These are phyloP conservation scores for Aspergillus sergii DNA, from an alignment of 2,329 filamentous ascomycete species.

Conservation along the genomic window DNA sequence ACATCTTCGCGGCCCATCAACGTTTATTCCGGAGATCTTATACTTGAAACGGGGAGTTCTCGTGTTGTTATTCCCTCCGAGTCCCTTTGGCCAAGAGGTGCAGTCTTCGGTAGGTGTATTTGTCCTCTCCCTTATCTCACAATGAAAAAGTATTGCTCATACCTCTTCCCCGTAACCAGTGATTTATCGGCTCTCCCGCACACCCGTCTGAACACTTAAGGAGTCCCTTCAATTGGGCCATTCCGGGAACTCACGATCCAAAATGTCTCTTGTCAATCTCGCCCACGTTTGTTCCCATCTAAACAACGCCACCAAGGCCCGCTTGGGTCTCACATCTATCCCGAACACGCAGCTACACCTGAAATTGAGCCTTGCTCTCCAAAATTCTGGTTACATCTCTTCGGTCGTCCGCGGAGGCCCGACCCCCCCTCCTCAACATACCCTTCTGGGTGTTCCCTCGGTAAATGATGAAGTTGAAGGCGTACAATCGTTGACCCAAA, in stretches of 20 bases:
- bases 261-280: constrained; percentile 74
- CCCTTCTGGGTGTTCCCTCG: constrained; percentile 55
- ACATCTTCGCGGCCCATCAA: not conserved
- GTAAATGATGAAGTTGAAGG: constrained; percentile 40
- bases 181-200: constrained; percentile 1
- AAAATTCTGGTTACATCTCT: constrained; percentile 79
- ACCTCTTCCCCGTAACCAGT: constrained; percentile 1
- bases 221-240: constrained; percentile 23
- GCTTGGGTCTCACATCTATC: constrained; percentile 81
- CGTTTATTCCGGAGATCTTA: not conserved
- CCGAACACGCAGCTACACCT: constrained; percentile 81
- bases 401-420: constrained; percentile 74
- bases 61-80: not conserved
- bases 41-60: not conserved
- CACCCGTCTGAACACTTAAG: constrained; percentile 4
- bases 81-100: not conserved
- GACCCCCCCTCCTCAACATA: constrained; percentile 56
- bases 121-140: not conserved
- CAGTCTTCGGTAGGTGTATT: not conserved
- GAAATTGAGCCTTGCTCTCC: constrained; percentile 71
- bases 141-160: constrained; percentile 4
- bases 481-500: constrained; percentile 61
- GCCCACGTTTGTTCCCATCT: constrained; percentile 85
- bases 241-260: constrained; percentile 22
- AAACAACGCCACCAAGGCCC: constrained; percentile 83